phyloP scores from a whole-genome alignment of 768 basidiomycete genomes.

The Pilatotrama ljubarskyi region DNA sequence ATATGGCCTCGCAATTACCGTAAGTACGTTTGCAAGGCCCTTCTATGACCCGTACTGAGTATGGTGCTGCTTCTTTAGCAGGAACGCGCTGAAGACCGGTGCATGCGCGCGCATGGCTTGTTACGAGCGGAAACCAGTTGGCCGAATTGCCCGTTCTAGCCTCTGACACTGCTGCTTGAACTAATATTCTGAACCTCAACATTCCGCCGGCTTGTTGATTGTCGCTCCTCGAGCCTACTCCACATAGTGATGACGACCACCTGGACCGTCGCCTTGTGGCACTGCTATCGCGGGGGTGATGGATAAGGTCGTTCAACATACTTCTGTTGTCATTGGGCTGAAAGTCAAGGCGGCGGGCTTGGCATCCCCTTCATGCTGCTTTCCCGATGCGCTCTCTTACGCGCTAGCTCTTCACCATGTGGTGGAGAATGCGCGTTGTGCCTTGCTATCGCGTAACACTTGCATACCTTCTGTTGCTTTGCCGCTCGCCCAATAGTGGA shows the following conservation, averaged over 20 bases:
- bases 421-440: neutral
- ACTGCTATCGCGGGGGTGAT: neutral
- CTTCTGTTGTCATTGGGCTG: slow-evolving; percentile 6
- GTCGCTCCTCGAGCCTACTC: neutral
- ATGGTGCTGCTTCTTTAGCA: too few relatives aligned
- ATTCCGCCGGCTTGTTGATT: too few relatives aligned
- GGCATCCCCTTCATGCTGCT: neutral
- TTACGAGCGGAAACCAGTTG: too few relatives aligned
- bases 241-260: neutral
- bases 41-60: too few relatives aligned
- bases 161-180: too few relatives aligned
- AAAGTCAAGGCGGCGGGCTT: neutral
- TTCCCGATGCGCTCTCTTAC: neutral
- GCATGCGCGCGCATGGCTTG: too few relatives aligned
- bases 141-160: too few relatives aligned
- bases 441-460: neutral
- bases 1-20: neutral
- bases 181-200: too few relatives aligned
- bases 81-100: too few relatives aligned
- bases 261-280: neutral
- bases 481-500: too few relatives aligned
- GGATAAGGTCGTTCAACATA: slow-evolving; percentile 1
- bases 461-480: too few relatives aligned
- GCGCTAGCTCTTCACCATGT: neutral
- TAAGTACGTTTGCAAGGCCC: too few relatives aligned